Base-by-base conservation (phyloP, 148 eudicot genomes). In the Tetragonia tetragonoides region DNA sequence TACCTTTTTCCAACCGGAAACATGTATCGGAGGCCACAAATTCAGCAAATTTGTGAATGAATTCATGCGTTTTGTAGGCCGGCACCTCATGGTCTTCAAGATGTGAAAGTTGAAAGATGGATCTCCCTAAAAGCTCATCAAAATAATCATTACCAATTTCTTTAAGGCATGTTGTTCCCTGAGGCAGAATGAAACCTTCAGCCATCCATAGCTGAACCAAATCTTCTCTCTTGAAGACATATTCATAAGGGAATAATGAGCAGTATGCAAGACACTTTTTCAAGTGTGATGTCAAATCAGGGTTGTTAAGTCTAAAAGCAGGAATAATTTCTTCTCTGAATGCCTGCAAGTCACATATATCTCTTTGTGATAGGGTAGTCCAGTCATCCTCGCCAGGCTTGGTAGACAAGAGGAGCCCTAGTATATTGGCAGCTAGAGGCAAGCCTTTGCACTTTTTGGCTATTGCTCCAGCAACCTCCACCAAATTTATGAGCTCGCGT, bases 371-470 rank as follows among this genome's bases (percentile, higher is more conserved):
- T 16, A 75, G 18, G 11, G 59, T 64, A 11, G 24, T 10, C 77
- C 77, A 75, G 3, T 64, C 61, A 63, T 75, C 69, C 34, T 64
- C 77, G n/a, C 59, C 42, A 47, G 39, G 17, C 51, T 47, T 44
- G 8, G 77, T 63, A 17, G 77, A 75, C 7, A 75, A 38, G 5
- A 42, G 44, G 14, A 24, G 70, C 6, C 77, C 77, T 17, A 75
- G 51, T 18, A 40, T 46, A 40, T 64, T 75, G 10, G 77, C 77
- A 44, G 77, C 77, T 70, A 75, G 4, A 8, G 77, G 77, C 69
- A 75, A 75, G 17, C 77, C 77, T 65, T 75, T 75, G 59, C 77
- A 76, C 42, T 66, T 76, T 66, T 10, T n/a, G 8, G 80, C 74
- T 10, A 69, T 70, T 42, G 15, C 80, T 17, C 40, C 68, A 28